phyloP scores from a whole-genome alignment of 1,284 basidiomycete species.

The Fomitiporia mediterranea region DNA sequence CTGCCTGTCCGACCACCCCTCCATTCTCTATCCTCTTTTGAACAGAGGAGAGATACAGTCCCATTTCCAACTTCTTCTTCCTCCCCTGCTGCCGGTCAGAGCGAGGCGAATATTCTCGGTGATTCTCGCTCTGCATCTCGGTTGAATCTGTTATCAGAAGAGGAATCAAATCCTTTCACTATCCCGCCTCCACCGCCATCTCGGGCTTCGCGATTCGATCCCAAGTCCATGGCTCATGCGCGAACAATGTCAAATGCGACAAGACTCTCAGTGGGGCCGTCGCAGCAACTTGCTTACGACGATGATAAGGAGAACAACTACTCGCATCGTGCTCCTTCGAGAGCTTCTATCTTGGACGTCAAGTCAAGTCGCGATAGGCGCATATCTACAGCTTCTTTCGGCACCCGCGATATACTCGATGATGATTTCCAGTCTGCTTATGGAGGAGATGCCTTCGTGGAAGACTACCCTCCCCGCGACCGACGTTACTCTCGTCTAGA shows the following conservation, averaged over 20 bases:
- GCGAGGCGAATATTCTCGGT: slow-evolving; percentile 25
- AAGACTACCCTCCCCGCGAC: slow-evolving; percentile 36
- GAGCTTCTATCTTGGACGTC: slow-evolving; percentile 13
- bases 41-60: slow-evolving; percentile 26
- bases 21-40: slow-evolving; percentile 29
- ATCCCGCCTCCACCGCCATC: slow-evolving; percentile 53
- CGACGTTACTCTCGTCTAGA: slow-evolving; percentile 67
- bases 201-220: slow-evolving; percentile 67
- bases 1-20: slow-evolving; percentile 39
- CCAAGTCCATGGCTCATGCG: slow-evolving; percentile 51
- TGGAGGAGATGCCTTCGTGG: too few species aligned
- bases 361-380: slow-evolving; percentile 9
- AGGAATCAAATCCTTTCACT: slow-evolving; percentile 37
- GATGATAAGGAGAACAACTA: slow-evolving; percentile 15
- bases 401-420: slow-evolving; percentile 56
- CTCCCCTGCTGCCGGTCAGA: slow-evolving; percentile 39
- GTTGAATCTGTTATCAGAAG: slow-evolving; percentile 24
- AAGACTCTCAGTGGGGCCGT: slow-evolving; percentile 18
- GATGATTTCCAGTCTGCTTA: slow-evolving; percentile 43
- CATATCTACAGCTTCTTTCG: slow-evolving; percentile 41
- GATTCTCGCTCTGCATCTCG: slow-evolving; percentile 31
- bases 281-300: slow-evolving; percentile 16
- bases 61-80: slow-evolving; percentile 58
- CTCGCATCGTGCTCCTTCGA: slow-evolving; percentile 5
- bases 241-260: slow-evolving; percentile 57